A percentile compares a stretch with the other conserved stretches of the same genome.
phyloP scores from a whole-genome alignment of 768 basidiomycete species.

The Phanerochaete sordida region DNA sequence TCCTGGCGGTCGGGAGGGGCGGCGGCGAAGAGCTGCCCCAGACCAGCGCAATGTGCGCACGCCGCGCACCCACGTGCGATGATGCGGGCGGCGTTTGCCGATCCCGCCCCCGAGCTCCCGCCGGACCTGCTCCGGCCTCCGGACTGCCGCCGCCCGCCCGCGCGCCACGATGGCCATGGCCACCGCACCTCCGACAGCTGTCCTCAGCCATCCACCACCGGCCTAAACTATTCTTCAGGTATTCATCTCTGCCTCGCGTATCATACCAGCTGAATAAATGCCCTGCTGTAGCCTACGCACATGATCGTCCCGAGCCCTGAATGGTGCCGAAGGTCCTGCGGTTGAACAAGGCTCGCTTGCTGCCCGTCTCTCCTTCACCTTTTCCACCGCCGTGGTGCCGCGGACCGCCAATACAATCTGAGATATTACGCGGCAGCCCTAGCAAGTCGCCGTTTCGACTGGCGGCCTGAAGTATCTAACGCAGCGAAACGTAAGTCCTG shows the following conservation, averaged over 20 bases:
- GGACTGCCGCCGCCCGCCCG: neutral
- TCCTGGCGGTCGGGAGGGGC: slow-evolving; percentile 12
- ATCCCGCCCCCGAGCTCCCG: neutral
- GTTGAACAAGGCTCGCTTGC: neutral
- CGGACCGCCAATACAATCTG: neutral
- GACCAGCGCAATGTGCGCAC: neutral
- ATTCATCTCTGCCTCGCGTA: too few species aligned
- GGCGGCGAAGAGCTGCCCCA: neutral
- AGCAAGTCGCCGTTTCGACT: neutral
- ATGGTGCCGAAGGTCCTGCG: neutral
- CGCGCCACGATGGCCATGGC: too few species aligned
- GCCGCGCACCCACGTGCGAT: neutral
- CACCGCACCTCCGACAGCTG: too few species aligned
- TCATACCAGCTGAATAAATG: neutral
- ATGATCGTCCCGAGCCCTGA: neutral
- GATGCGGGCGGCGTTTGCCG: neutral
- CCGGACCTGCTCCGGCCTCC: neutral
- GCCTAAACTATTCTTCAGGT: neutral
- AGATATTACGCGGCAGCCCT: neutral
- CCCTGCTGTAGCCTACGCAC: neutral
- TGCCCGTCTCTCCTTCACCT: neutral
- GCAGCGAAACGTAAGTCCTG: neutral
- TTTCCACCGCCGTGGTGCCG: neutral
- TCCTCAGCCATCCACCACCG: neutral
- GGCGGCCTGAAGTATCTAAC: neutral